These are phyloP conservation scores for Hevea brasiliensis DNA, from an alignment of 345 rosid species.

Conservation along the genomic window DNA sequence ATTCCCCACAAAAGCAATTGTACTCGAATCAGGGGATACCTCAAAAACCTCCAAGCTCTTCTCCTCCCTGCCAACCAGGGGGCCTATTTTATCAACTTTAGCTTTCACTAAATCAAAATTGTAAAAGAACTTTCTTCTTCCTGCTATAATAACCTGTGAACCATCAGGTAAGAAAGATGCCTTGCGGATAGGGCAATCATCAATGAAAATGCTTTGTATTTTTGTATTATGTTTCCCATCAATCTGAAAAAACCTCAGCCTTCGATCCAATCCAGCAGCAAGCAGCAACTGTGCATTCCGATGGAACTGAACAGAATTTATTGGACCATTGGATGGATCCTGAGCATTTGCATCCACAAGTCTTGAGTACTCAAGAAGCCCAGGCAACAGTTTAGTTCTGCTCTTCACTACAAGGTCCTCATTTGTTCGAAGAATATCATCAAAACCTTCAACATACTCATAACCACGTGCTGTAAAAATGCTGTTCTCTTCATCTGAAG, in stretches of 20 bases:
- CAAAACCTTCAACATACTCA: conserved; percentile 41
- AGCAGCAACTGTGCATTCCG: conserved; percentile 82
- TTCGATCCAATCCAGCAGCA: conserved; percentile 70
- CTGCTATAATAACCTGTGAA: conserved; percentile 83
- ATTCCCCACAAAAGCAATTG: conserved; percentile 78
- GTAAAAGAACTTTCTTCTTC: conserved; percentile 91
- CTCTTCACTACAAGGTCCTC: conserved; percentile 81
- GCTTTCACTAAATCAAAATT: conserved; percentile 85
- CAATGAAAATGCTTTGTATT: conserved; percentile 81
- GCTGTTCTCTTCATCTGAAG: conserved; percentile 52
- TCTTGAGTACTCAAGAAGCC: conserved; percentile 74
- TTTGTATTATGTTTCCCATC: conserved; percentile 92
- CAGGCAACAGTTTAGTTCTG: conserved; percentile 54
- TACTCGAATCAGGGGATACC: conserved; percentile 77
- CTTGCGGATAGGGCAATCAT: conserved; percentile 76
- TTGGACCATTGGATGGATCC: conserved; percentile 67
- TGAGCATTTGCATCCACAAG: conserved; percentile 84
- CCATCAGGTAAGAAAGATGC: conserved; percentile 88
- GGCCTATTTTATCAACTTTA: conserved; percentile 74
- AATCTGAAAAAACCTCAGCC: conserved; percentile 80
- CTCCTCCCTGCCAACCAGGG: conserved; percentile 93
- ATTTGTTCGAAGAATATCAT: conserved; percentile 59
- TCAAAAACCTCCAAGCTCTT: conserved; percentile 91
- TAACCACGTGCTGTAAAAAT: conserved; percentile 32
- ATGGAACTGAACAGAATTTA: conserved; percentile 87